A percentile compares a stretch with the other conserved stretches of the same genome.
Conservation (phyloP, 306 rosid genomes). For the Styphnolobium japonicum region DNA sequence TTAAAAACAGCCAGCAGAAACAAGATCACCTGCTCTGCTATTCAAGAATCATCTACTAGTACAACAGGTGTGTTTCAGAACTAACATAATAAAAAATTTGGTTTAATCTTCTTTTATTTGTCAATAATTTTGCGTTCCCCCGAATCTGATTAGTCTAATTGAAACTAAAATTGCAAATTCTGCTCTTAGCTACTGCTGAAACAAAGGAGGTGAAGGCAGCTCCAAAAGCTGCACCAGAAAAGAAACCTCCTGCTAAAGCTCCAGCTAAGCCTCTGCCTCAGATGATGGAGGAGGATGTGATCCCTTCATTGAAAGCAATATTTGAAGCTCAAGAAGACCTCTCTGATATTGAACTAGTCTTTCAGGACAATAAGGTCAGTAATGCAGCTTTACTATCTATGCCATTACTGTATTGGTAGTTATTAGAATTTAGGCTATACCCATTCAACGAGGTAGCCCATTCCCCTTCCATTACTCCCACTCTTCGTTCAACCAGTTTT, state of each 20-base stretch:
- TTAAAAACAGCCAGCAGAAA: slow-evolving; percentile 32
- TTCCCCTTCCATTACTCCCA: not conserved
- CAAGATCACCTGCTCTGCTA: slow-evolving; percentile 64
- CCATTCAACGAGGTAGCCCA: not conserved
- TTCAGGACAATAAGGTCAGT: slow-evolving; percentile 70
- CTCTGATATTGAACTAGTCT: slow-evolving; percentile 61
- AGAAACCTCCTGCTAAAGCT: slow-evolving; percentile 77
- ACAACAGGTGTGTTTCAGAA: slow-evolving; percentile 53
- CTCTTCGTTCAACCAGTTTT: not conserved
- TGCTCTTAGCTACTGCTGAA: slow-evolving; percentile 48
- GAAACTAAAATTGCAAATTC: not conserved
- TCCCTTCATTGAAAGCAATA: slow-evolving; percentile 70
- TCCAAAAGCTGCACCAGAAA: slow-evolving; percentile 55
- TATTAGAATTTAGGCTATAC: not conserved
- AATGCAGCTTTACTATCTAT: not conserved
- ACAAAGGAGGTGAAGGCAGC: slow-evolving; percentile 53
- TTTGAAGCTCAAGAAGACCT: slow-evolving; percentile 71
- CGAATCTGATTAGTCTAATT: not conserved
- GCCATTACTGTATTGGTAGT: not conserved
- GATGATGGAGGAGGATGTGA: slow-evolving; percentile 92
- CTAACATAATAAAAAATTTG: not conserved
- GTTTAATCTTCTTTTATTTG: not conserved
- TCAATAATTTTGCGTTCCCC: not conserved
- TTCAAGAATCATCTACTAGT: slow-evolving; percentile 81
- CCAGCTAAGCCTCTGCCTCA: slow-evolving; percentile 67